Conservation (phyloP, 2,329 filamentous ascomycete genomes). For the Penicillium concentricum region DNA sequence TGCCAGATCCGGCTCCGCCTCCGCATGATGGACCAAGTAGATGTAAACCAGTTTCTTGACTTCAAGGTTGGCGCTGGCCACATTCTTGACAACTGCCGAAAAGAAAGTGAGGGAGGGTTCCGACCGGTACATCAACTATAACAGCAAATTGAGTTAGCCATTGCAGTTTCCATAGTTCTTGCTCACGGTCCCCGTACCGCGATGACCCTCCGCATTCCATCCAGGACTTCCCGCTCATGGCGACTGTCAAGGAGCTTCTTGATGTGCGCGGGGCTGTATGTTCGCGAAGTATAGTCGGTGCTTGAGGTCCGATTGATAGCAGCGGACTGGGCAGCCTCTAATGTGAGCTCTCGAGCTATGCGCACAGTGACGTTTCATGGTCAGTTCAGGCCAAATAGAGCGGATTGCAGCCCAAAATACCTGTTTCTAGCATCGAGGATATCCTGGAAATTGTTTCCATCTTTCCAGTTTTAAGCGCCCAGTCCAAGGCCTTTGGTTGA, state of each 20-base stretch:
- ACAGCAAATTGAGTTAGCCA: slow-evolving; percentile 17
- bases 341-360: slow-evolving; percentile 88
- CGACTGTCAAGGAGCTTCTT: slow-evolving; percentile 94
- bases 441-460: slow-evolving; percentile 98
- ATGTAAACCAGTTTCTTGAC: slow-evolving; percentile 99
- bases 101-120: slow-evolving; percentile 90
- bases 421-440: slow-evolving; percentile 90
- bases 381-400: slow-evolving; percentile 13
- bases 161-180: not conserved
- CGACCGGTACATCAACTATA: slow-evolving; percentile 89
- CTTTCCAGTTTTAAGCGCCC: slow-evolving; percentile 23
- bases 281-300: slow-evolving; percentile 60
- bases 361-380: slow-evolving; percentile 19
- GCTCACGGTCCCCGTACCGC: slow-evolving; percentile 57
- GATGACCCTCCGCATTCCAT: slow-evolving; percentile 84
- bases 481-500: slow-evolving; percentile 17
- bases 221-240: slow-evolving; percentile 87
- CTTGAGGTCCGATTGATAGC: slow-evolving; percentile 54
- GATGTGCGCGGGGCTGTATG: slow-evolving; percentile 76
- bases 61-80: slow-evolving; percentile 87
- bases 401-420: slow-evolving; percentile 51
- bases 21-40: slow-evolving; percentile 94
- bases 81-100: slow-evolving; percentile 97
- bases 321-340: slow-evolving; percentile 92
- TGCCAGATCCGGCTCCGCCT: slow-evolving; percentile 91